phyloP scores from a whole-genome alignment of 2,329 filamentous ascomycete species.

The Capronia americana region DNA sequence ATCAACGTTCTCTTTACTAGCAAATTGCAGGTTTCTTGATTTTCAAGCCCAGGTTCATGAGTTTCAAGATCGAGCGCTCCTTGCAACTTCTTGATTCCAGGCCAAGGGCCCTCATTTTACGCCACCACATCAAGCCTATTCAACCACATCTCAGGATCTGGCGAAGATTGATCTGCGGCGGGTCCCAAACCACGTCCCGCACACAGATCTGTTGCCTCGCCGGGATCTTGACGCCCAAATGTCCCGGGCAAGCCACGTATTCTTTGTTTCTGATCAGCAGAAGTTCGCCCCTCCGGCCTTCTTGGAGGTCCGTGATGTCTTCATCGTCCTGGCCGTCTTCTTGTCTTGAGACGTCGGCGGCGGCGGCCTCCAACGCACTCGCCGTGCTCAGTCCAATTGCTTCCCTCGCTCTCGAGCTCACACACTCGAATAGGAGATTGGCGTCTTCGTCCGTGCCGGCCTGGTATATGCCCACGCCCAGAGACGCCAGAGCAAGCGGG shows the following conservation, averaged over 20 bases:
- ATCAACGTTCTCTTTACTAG: not conserved
- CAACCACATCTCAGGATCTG: constrained; percentile 39
- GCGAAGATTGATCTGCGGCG: constrained; percentile 42
- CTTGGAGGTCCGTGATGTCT: constrained; percentile 25
- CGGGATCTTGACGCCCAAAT: constrained; percentile 31
- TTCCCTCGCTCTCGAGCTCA: constrained; percentile 52
- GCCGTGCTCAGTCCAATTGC: constrained; percentile 45
- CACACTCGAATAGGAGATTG: constrained; percentile 62
- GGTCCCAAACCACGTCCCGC: constrained; percentile 50
- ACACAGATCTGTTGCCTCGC: constrained; percentile 42
- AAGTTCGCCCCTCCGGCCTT: constrained; percentile 34
- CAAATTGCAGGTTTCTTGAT: not conserved
- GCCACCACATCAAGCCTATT: not conserved
- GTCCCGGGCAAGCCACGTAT: constrained; percentile 41
- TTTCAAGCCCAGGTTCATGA: not conserved
- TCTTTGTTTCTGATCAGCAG: constrained; percentile 43
- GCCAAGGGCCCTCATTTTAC: no score
- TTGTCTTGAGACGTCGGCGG: constrained; percentile 22
- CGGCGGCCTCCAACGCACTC: constrained; percentile 27
- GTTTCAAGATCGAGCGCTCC: no score
- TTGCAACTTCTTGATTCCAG: no score
- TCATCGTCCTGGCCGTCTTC: constrained; percentile 39
- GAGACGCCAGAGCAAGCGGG: constrained; percentile 66
- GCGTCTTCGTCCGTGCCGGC: constrained; percentile 67
- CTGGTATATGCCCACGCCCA: constrained; percentile 72